Conservation (phyloP, 2,329 filamentous ascomycete genomes). For the Basipetospora chlamydospora region DNA sequence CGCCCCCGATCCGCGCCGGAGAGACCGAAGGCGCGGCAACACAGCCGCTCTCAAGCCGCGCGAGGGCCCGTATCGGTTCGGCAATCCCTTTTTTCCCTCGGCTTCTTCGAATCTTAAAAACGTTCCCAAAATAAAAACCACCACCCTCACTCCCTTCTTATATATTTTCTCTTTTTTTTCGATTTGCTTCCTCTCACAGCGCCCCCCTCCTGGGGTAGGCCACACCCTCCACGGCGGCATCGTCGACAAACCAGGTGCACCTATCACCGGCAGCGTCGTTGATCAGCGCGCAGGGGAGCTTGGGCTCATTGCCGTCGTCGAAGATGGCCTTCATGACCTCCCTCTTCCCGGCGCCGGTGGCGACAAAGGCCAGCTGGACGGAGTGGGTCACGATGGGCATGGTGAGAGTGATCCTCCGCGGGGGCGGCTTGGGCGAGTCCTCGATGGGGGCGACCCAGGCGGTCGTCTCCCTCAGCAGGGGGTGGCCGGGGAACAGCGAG, state of each 20-base stretch:
- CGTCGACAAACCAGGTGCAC: slow-evolving; percentile 91
- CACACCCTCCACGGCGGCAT: slow-evolving; percentile 72
- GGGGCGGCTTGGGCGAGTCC: slow-evolving; percentile 89
- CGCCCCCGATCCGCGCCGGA: too few relatives aligned
- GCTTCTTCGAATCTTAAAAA: too few relatives aligned
- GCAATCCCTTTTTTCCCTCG: too few relatives aligned
- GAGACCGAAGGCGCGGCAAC: too few relatives aligned
- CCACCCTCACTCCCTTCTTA: too few relatives aligned
- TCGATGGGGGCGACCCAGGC: slow-evolving; percentile 89
- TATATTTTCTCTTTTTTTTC: too few relatives aligned
- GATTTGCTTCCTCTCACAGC: slow-evolving; percentile 22
- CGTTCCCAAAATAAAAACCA: too few relatives aligned
- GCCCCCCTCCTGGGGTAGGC: slow-evolving; percentile 62
- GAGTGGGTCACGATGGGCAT: slow-evolving; percentile 82
- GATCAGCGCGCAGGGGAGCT: slow-evolving; percentile 77
- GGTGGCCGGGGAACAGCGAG: slow-evolving; percentile 84
- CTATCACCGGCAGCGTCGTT: slow-evolving; percentile 74
- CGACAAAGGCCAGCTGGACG: slow-evolving; percentile 77
- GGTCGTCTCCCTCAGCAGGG: slow-evolving; percentile 68
- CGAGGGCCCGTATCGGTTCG: too few relatives aligned
- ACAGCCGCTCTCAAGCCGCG: too few relatives aligned
- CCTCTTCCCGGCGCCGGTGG: slow-evolving; percentile 80
- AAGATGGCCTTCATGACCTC: slow-evolving; percentile 88
- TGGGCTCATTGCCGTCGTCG: slow-evolving; percentile 61
- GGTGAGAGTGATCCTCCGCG: slow-evolving; percentile 80